These are phyloP conservation scores for Rhizopogon sp. DNA, from an alignment of 768 basidiomycete genomes.

Conservation along the genomic window DNA sequence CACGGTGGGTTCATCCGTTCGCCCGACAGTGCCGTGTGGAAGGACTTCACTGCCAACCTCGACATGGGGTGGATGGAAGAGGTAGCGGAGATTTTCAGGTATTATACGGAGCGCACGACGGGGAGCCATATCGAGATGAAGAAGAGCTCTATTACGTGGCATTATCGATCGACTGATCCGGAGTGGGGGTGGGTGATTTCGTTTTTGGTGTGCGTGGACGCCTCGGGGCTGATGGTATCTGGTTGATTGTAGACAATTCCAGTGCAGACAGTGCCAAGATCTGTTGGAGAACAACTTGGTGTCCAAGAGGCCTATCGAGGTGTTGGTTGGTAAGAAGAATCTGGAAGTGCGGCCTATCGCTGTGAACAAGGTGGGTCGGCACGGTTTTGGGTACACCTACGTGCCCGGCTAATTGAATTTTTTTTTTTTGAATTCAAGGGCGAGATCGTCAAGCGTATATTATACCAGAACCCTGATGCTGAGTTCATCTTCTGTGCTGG, in stretches of 20 bases:
- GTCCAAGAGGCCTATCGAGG: slow-evolving; percentile 92
- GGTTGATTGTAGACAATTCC: slow-evolving; percentile 57
- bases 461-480: slow-evolving; percentile 90
- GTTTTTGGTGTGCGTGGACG: not conserved
- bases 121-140: slow-evolving; percentile 97
- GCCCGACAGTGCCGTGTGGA: slow-evolving; percentile 65
- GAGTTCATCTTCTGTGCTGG: slow-evolving; percentile 98
- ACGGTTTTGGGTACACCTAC: not conserved
- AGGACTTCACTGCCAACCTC: slow-evolving; percentile 83
- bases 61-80: slow-evolving; percentile 99
- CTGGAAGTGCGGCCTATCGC: slow-evolving; percentile 94
- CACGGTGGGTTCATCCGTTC: slow-evolving; percentile 90
- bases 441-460: slow-evolving; percentile 92
- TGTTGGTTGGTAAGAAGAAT: slow-evolving; percentile 97
- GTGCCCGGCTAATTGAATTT: not conserved
- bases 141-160: slow-evolving; percentile 98
- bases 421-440: slow-evolving; percentile 38
- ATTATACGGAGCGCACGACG: slow-evolving; percentile 95
- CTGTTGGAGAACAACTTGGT: slow-evolving; percentile 91
- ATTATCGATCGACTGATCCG: slow-evolving; percentile 88
- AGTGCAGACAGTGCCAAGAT: slow-evolving; percentile 96
- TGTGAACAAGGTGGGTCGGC: slow-evolving; percentile 71
- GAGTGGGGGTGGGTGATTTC: slow-evolving; percentile 79
- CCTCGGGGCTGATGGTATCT: slow-evolving; percentile 1
- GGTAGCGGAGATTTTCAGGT: slow-evolving; percentile 92